Evolutionary conservation across 225 moss, liverwort and hornwort species (phyloP).

Genomic region (Thuidium tamariscinum): DNA sequence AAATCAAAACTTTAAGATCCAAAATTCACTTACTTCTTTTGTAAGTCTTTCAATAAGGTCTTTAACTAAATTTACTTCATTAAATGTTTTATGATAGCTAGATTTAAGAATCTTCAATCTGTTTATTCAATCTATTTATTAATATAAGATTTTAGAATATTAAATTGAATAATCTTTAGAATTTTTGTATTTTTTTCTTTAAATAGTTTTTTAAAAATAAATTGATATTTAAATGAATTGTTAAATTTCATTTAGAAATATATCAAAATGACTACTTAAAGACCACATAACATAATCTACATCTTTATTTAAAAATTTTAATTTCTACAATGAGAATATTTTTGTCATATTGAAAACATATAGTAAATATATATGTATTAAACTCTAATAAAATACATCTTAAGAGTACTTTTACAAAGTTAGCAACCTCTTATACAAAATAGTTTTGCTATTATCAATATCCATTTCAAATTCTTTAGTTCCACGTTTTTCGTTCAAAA

Average conservation of each 20-base stretch:
- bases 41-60: neutral
- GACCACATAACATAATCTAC: rapidly evolving
- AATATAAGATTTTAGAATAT: rapidly evolving
- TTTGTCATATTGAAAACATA: rapidly evolving
- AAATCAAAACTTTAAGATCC: rapidly evolving
- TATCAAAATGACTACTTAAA: too few relatives aligned
- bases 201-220: neutral
- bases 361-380: too few relatives aligned
- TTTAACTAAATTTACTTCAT: neutral
- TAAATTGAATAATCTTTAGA: too few relatives aligned
- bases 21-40: neutral
- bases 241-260: too few relatives aligned
- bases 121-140: too few relatives aligned
- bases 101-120: neutral
- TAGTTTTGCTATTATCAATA: neutral
- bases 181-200: too few relatives aligned
- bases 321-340: too few relatives aligned
- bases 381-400: too few relatives aligned
- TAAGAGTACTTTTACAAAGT: neutral
- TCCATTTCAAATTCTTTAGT: neutral
- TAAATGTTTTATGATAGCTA: neutral
- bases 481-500: neutral
- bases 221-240: too few relatives aligned
- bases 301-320: neutral
- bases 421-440: neutral